Evolutionary conservation across 1,284 basidiomycete genomes (phyloP).

Genomic region (Trichosporon sp.): DNA sequence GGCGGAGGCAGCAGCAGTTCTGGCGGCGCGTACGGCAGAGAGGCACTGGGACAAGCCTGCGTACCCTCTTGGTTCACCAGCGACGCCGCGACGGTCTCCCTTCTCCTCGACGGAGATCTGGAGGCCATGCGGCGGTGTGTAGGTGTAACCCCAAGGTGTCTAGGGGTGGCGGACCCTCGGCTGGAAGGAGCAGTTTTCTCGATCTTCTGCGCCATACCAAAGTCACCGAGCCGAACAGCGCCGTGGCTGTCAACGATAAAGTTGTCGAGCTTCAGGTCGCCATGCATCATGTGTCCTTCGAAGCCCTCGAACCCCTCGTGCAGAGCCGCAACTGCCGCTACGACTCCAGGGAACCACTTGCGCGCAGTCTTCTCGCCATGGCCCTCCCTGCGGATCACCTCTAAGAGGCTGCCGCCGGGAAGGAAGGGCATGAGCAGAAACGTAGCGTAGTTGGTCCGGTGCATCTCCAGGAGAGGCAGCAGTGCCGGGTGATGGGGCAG

Average conservation of each 20-base stretch:
- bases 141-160: neutral
- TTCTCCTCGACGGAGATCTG: conserved; percentile 25
- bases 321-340: conserved; percentile 79
- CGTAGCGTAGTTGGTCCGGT: conserved; percentile 67
- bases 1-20: conserved; percentile 65
- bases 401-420: conserved; percentile 80
- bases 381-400: conserved; percentile 69
- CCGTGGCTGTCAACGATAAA: conserved; percentile 85
- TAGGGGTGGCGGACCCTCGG: neutral
- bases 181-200: conserved; percentile 23
- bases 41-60: conserved; percentile 70
- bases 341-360: conserved; percentile 87
- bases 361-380: conserved; percentile 70
- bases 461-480: conserved; percentile 74
- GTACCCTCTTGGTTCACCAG: neutral
- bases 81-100: conserved; percentile 22
- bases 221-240: conserved; percentile 54
- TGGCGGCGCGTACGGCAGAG: conserved; percentile 85
- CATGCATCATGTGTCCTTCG: conserved; percentile 74
- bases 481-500: conserved; percentile 69
- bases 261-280: conserved; percentile 96
- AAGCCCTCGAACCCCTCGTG: conserved; percentile 64
- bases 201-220: conserved; percentile 51
- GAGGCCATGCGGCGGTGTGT: conserved; percentile 7
- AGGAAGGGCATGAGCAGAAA: conserved; percentile 83